phyloP scores from a whole-genome alignment of 169 alveolate species.

The Perkinsus olseni region DNA sequence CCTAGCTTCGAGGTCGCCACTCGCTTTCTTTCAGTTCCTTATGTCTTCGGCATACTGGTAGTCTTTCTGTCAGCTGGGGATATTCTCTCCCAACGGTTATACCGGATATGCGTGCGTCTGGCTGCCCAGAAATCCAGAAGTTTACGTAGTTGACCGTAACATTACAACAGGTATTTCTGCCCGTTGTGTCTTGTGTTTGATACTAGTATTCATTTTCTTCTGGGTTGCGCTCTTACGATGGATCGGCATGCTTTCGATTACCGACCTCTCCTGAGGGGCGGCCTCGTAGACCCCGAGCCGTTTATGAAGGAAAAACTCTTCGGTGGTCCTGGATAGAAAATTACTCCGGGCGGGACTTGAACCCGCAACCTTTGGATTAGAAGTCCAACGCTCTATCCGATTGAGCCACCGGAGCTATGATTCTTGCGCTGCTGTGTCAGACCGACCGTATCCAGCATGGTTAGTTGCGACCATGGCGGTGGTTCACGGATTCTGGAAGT shows the following conservation, averaged over 20 bases:
- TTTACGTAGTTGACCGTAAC: background rate
- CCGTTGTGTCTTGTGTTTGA: background rate
- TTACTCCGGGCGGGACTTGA: conserved; percentile 3
- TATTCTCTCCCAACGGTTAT: background rate
- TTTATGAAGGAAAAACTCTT: too few species aligned
- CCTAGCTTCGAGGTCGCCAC: background rate
- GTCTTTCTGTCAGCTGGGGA: background rate
- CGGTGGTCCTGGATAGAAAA: background rate
- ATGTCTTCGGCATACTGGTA: background rate
- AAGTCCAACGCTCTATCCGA: conserved; percentile 1
- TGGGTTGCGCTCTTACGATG: too few species aligned
- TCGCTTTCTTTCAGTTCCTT: background rate
- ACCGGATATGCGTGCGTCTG: background rate
- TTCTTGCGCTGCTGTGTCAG: background rate
- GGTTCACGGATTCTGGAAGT: too few species aligned
- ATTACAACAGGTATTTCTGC: background rate
- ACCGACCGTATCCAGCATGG: background rate
- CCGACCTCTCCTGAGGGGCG: too few species aligned
- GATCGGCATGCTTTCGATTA: too few species aligned
- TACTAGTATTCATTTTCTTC: too few species aligned
- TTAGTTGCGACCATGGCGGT: too few species aligned
- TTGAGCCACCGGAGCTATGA: background rate
- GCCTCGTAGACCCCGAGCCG: background rate
- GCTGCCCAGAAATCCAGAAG: background rate
- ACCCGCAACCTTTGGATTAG: conserved; percentile 3